phyloP scores from a whole-genome alignment of 2,329 filamentous ascomycete species.

The Juglanconis juglandina region DNA sequence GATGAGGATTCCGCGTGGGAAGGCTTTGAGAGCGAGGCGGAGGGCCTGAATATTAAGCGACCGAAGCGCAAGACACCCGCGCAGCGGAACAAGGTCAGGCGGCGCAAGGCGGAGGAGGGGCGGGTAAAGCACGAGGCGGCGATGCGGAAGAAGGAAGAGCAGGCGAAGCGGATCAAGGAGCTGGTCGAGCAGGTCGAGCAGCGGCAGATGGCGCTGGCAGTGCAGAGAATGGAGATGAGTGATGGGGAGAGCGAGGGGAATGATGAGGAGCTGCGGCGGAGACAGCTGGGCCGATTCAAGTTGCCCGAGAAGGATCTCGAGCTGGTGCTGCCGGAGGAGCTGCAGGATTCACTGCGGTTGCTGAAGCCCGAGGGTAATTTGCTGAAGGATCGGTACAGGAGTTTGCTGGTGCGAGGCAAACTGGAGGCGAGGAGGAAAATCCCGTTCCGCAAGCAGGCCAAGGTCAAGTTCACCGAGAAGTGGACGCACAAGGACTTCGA shows the following conservation, averaged over 20 bases:
- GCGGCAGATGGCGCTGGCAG: slow-evolving; percentile 48
- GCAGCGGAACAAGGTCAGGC: slow-evolving; percentile 83
- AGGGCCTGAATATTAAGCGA: slow-evolving; percentile 69
- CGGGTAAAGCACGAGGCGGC: slow-evolving; percentile 71
- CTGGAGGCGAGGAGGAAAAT: slow-evolving; percentile 78
- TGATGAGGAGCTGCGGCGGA: slow-evolving; percentile 64
- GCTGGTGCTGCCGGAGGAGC: slow-evolving; percentile 76
- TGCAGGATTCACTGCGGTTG: slow-evolving; percentile 75
- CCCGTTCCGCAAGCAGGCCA: slow-evolving; percentile 77
- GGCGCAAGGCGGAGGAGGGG: slow-evolving; percentile 82
- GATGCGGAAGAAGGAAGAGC: slow-evolving; percentile 68
- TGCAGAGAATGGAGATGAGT: slow-evolving; percentile 39
- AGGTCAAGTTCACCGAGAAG: slow-evolving; percentile 83
- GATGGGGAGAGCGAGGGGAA: slow-evolving; percentile 56
- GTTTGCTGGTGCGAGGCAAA: slow-evolving; percentile 81
- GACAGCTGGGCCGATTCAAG: slow-evolving; percentile 69
- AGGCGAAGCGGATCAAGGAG: slow-evolving; percentile 68
- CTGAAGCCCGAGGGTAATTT: slow-evolving; percentile 95
- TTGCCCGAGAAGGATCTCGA: slow-evolving; percentile 78
- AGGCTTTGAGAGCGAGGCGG: slow-evolving; percentile 77
- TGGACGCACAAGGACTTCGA: slow-evolving; percentile 97
- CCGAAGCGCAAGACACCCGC: slow-evolving; percentile 80
- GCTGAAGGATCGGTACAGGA: slow-evolving; percentile 87
- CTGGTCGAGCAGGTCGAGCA: slow-evolving; percentile 62
- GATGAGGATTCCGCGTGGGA: slow-evolving; percentile 93